Conservation (phyloP, 2,329 filamentous ascomycete species). For the Paracoccidioides brasiliensis region DNA sequence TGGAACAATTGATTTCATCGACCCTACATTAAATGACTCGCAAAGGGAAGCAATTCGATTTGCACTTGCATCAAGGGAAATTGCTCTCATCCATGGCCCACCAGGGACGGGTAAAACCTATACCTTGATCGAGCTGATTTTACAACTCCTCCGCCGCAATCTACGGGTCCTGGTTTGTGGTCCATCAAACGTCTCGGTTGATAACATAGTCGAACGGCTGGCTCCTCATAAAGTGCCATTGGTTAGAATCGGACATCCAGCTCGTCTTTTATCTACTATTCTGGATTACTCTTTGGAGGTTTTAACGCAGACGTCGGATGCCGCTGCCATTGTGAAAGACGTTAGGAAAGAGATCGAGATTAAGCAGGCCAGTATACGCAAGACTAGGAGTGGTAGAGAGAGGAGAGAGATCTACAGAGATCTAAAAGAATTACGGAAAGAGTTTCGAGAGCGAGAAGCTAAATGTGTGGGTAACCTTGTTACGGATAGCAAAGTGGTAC, state of each 20-base stretch:
- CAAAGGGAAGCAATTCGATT: conserved; percentile 60
- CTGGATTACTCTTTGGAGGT: conserved; percentile 83
- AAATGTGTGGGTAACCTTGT: conserved; percentile 68
- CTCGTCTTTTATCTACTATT: conserved; percentile 75
- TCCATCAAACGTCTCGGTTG: conserved; percentile 91
- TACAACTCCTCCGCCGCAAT: conserved; percentile 67
- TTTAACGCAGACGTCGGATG: conserved; percentile 78
- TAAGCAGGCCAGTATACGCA: conserved; percentile 77
- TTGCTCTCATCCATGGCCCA: conserved; percentile 86
- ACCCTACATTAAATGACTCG: conserved; percentile 46
- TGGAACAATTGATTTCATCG: conserved; percentile 39
- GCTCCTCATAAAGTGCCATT: conserved; percentile 75
- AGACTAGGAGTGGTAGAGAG: conserved; percentile 70
- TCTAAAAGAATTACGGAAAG: conserved; percentile 70
- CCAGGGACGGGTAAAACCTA: conserved; percentile 96
- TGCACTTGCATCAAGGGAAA: conserved; percentile 64
- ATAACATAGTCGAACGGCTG: conserved; percentile 92
- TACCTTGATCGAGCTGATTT: conserved; percentile 84
- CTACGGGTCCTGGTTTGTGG: conserved; percentile 82
- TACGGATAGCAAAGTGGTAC: conserved; percentile 66
- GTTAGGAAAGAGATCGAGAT: conserved; percentile 85
- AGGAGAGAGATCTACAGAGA: conserved; percentile 71
- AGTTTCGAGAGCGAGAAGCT: conserved; percentile 74
- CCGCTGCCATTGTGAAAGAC: conserved; percentile 77
- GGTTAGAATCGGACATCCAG: conserved; percentile 82